Evolutionary conservation across 306 rosid genomes (phyloP).

Genomic region (Medicago arabica): DNA sequence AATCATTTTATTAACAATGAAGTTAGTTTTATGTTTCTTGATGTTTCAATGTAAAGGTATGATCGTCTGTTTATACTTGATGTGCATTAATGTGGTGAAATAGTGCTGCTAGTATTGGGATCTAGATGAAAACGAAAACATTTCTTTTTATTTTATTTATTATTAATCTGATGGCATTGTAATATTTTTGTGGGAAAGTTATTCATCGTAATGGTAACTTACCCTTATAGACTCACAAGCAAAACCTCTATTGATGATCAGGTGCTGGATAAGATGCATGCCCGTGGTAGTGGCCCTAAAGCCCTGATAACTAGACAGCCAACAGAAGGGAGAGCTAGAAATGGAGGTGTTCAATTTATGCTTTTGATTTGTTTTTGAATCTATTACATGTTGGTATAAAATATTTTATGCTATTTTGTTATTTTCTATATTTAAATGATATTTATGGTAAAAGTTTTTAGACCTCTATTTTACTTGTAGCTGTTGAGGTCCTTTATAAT

Average conservation of each 20-base stretch:
- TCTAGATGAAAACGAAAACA: neutral
- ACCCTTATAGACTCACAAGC: constrained; percentile 29
- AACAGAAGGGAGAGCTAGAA: constrained; percentile 91
- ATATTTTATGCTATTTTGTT: constrained; percentile 21
- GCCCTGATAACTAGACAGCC: constrained; percentile 85
- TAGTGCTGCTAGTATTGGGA: neutral
- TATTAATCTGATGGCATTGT: constrained; percentile 1
- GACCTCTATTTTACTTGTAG: neutral
- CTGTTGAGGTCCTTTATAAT: constrained; percentile 9
- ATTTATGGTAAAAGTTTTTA: neutral
- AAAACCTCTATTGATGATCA: constrained; percentile 40
- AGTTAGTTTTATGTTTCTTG: neutral
- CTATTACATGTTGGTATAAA: constrained; percentile 24
- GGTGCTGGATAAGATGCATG: constrained; percentile 98
- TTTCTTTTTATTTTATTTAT: neutral
- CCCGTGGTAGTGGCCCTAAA: constrained; percentile 89
- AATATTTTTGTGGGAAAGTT: constrained; percentile 6
- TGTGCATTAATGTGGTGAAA: constrained; percentile 25
- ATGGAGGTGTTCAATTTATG: constrained; percentile 72
- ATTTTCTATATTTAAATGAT: neutral
- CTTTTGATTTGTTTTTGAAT: constrained; percentile 19
- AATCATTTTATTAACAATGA: constrained; percentile 18
- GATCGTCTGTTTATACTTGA: neutral
- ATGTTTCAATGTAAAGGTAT: constrained; percentile 1
- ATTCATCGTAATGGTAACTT: neutral